These are phyloP conservation scores for Symmetrospora coprosmae DNA, from an alignment of 768 basidiomycete genomes.

Conservation along the genomic window DNA sequence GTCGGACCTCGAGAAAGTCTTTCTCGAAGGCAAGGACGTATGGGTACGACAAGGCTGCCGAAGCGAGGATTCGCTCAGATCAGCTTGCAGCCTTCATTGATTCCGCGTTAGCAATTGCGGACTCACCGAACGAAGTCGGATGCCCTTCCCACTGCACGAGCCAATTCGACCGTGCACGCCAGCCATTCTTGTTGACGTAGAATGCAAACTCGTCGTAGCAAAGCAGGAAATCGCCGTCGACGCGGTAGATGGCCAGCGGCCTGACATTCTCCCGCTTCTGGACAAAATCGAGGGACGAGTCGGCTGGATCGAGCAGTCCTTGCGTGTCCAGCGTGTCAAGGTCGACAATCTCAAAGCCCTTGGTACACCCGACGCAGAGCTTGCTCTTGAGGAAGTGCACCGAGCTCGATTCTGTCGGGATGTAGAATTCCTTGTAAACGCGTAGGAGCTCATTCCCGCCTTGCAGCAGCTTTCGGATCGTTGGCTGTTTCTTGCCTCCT, in stretches of 20 bases:
- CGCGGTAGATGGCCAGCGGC: slow-evolving; percentile 92
- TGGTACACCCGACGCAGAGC: slow-evolving; percentile 90
- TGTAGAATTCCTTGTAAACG: slow-evolving; percentile 93
- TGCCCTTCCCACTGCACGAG: slow-evolving; percentile 94
- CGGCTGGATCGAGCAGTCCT: slow-evolving; percentile 80
- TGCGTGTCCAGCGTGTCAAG: slow-evolving; percentile 93
- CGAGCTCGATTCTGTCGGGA: slow-evolving; percentile 89
- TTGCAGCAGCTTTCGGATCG: slow-evolving; percentile 86
- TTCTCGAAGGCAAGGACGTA: slow-evolving; percentile 95
- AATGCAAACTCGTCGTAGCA: slow-evolving; percentile 99
- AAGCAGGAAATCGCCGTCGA: slow-evolving; percentile 87
- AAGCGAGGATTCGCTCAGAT: slow-evolving; percentile 11
- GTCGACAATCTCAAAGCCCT: slow-evolving; percentile 97
- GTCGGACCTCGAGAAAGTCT: slow-evolving; percentile 86
- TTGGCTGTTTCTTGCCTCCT: slow-evolving; percentile 42
- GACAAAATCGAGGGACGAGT: slow-evolving; percentile 82
- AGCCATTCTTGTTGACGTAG: slow-evolving; percentile 92
- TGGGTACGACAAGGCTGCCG: slow-evolving; percentile 77
- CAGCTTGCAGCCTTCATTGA: background rate
- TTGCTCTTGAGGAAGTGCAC: slow-evolving; percentile 95
- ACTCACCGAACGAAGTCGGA: slow-evolving; percentile 84
- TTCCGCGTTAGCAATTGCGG: too few species aligned
- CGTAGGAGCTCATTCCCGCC: slow-evolving; percentile 88
- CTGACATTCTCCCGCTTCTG: slow-evolving; percentile 70
- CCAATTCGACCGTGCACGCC: slow-evolving; percentile 76